Percentiles rank a stretch among this genome's conserved stretches.
These are phyloP conservation scores for Rhododendron henanense DNA, from an alignment of 148 eudicot species.

Conservation along the genomic window DNA sequence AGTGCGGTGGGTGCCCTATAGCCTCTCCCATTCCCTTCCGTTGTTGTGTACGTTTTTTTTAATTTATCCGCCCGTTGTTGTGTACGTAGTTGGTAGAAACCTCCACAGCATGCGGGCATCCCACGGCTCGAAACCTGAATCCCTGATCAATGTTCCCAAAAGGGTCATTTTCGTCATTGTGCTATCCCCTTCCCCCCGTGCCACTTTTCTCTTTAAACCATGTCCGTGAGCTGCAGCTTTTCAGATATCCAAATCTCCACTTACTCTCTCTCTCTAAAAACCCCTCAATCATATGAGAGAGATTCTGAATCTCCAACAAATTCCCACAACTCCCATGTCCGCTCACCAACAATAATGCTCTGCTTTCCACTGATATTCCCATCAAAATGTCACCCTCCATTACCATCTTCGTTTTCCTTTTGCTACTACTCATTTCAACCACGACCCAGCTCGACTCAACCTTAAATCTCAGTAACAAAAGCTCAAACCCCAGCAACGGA, in stretches of 20 bases:
- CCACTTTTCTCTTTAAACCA: neutral
- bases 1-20: too few relatives aligned
- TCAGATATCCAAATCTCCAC: neutral
- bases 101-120: too few relatives aligned
- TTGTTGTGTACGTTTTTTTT: too few relatives aligned
- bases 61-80: too few relatives aligned
- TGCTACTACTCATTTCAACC: neutral
- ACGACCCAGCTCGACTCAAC: neutral
- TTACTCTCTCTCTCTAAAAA: neutral
- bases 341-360: neutral
- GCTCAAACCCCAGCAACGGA: neutral
- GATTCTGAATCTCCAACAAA: neutral
- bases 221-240: constrained; percentile 18
- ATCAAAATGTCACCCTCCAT: neutral
- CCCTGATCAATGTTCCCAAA: neutral
- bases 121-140: too few relatives aligned
- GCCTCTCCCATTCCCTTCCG: too few relatives aligned
- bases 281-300: neutral
- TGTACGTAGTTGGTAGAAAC: too few relatives aligned
- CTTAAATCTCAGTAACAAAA: neutral
- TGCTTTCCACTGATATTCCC: neutral
- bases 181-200: neutral
- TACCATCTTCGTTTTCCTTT: neutral
- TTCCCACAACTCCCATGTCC: neutral
- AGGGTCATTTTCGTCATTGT: neutral